Percentiles rank a stretch among this genome's conserved stretches.
Evolutionary conservation across 805 yeast genomes (phyloP).

Genomic region (Teunomyces lycoperdinae): DNA sequence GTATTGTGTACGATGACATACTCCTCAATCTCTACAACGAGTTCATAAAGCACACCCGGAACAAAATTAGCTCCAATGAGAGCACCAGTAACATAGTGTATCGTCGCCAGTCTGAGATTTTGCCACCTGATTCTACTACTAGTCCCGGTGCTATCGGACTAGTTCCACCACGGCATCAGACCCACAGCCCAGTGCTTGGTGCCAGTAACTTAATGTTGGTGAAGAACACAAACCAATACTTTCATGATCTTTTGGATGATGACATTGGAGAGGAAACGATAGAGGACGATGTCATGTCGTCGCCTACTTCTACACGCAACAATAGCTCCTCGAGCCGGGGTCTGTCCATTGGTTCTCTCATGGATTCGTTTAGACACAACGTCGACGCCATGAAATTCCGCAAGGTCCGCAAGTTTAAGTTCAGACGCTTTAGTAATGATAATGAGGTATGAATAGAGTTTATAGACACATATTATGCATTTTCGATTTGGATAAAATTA

Average conservation of each 20-base stretch:
- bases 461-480: neutral
- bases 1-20: conserved; percentile 25
- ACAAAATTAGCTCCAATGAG: conserved; percentile 3
- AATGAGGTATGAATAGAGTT: conserved; percentile 2
- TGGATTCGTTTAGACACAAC: conserved; percentile 25
- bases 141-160: neutral
- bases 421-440: conserved; percentile 29
- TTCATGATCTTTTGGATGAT: neutral
- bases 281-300: neutral
- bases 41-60: conserved; percentile 22
- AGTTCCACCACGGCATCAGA: neutral
- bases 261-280: neutral
- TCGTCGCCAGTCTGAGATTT: conserved; percentile 19
- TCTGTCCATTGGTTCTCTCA: conserved; percentile 29
- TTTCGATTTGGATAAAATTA: neutral
- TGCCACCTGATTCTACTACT: conserved; percentile 16
- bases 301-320: conserved; percentile 1
- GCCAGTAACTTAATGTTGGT: neutral
- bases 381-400: conserved; percentile 25
- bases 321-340: conserved; percentile 19
- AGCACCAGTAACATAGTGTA: conserved; percentile 1
- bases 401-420: conserved; percentile 28
- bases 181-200: neutral
- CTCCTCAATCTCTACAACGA: conserved; percentile 30
- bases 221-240: conserved; percentile 1